A percentile compares a stretch with the other conserved stretches of the same genome.
phyloP scores from a whole-genome alignment of 768 basidiomycete genomes.

The Lanmaoa rubissima region DNA sequence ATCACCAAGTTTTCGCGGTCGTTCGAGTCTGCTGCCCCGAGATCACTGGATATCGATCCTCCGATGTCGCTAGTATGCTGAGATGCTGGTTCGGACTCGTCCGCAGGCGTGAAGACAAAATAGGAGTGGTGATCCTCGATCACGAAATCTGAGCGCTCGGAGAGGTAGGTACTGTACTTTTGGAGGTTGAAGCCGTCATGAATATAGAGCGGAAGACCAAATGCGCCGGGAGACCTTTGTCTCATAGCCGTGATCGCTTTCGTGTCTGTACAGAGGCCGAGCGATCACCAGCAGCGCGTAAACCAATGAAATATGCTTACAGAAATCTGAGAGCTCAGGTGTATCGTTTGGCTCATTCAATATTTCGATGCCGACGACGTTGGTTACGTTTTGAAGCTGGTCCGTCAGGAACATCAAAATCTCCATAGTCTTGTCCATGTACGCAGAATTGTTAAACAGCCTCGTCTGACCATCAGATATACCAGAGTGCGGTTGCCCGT shows the following conservation, averaged over 20 bases:
- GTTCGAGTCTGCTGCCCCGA: conserved; percentile 25
- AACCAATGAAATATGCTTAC: background rate
- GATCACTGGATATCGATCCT: conserved; percentile 11
- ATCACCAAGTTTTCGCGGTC: conserved; percentile 45
- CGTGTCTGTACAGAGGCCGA: conserved; percentile 8
- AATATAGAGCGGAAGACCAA: conserved; percentile 58
- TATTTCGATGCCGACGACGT: conserved; percentile 60
- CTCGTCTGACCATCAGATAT: conserved; percentile 41
- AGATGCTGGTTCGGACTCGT: conserved; percentile 44
- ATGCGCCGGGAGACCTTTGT: conserved; percentile 20
- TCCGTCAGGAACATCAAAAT: conserved; percentile 38
- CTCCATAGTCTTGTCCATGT: conserved; percentile 39
- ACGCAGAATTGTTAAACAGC: conserved; percentile 36
- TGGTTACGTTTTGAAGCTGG: conserved; percentile 39
- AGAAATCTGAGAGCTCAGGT: conserved; percentile 44
- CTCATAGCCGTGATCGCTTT: conserved; percentile 23
- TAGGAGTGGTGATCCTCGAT: conserved; percentile 76
- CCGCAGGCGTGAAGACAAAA: conserved; percentile 60
- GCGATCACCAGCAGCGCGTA: background rate
- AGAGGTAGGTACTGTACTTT: conserved; percentile 40
- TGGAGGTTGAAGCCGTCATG: conserved; percentile 63
- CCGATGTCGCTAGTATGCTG: conserved; percentile 42
- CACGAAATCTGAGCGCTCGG: conserved; percentile 55
- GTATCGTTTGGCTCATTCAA: conserved; percentile 53
- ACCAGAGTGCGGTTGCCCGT: conserved; percentile 33